Evolutionary conservation across 257 asterid genomes (phyloP).

Genomic region (Solanum clarkiae): DNA sequence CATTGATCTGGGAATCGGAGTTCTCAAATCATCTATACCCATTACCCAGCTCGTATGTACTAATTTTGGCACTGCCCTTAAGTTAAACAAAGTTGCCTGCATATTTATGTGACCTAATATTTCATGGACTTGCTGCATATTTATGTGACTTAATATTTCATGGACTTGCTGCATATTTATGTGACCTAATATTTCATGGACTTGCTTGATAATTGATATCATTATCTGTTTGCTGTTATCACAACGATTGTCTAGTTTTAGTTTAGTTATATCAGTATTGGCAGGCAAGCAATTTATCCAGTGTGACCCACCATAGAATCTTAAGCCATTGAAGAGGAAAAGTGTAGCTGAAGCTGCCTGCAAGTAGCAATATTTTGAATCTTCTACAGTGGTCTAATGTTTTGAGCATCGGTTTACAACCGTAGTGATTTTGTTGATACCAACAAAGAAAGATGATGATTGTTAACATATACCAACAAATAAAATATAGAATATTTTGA

Average conservation of each 20-base stretch:
- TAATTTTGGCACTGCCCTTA: neutral
- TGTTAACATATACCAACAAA: neutral
- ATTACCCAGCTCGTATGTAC: neutral
- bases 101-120: neutral
- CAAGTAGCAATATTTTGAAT: neutral
- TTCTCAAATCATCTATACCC: neutral
- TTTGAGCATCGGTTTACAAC: neutral
- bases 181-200: neutral
- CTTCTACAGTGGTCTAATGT: neutral
- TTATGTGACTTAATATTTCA: neutral
- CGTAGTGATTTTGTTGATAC: neutral
- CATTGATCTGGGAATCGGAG: neutral
- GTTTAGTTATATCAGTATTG: neutral
- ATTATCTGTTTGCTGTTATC: neutral
- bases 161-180: neutral
- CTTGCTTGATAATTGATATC: neutral
- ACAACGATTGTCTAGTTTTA: neutral
- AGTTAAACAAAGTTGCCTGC: neutral
- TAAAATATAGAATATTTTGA: neutral
- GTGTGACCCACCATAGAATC: neutral
- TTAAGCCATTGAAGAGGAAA: constrained; percentile 22
- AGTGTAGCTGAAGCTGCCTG: constrained; percentile 79
- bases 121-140: neutral
- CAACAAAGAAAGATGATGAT: neutral
- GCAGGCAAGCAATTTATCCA: neutral